phyloP scores from a whole-genome alignment of 2,329 filamentous ascomycete genomes.

The Aureobasidium mangrovei region DNA sequence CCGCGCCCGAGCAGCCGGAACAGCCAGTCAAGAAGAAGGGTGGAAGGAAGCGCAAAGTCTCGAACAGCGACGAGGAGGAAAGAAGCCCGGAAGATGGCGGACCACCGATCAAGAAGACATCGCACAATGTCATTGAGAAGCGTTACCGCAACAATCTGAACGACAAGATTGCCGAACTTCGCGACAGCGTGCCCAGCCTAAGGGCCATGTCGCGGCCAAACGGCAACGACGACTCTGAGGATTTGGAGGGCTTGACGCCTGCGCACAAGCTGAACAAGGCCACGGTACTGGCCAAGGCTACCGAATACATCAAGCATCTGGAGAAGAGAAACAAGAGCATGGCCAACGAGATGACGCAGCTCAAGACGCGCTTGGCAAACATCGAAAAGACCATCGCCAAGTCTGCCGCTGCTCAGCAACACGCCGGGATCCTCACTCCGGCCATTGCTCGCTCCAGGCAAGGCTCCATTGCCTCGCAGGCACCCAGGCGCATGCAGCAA shows the following conservation, averaged over 20 bases:
- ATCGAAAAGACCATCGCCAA: slow-evolving; percentile 59
- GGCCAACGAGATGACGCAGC: slow-evolving; percentile 67
- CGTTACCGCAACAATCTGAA: slow-evolving; percentile 92
- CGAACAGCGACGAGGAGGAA: slow-evolving; percentile 20
- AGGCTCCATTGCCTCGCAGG: slow-evolving; percentile 7
- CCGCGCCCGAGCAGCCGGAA: slow-evolving; percentile 15
- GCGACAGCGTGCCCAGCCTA: slow-evolving; percentile 85
- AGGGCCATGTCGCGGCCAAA: slow-evolving; percentile 61
- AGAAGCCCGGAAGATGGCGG: slow-evolving; percentile 27
- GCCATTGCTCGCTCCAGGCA: slow-evolving; percentile 19
- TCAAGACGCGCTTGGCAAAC: slow-evolving; percentile 62
- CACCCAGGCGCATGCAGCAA: slow-evolving; percentile 16
- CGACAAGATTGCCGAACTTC: slow-evolving; percentile 87
- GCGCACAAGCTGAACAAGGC: slow-evolving; percentile 96
- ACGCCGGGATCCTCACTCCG: slow-evolving; percentile 22
- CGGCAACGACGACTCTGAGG: slow-evolving; percentile 65
- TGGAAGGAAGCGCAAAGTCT: slow-evolving; percentile 29
- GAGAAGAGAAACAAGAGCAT: slow-evolving; percentile 83
- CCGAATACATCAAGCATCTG: slow-evolving; percentile 88
- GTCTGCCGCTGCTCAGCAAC: slow-evolving; percentile 8
- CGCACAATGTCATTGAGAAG: slow-evolving; percentile 98
- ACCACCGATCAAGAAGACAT: slow-evolving; percentile 70
- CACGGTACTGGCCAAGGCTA: slow-evolving; percentile 91
- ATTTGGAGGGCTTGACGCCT: slow-evolving; percentile 58
- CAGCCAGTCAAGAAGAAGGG: slow-evolving; percentile 27